Evolutionary conservation across 2,329 filamentous ascomycete genomes (phyloP).

Genomic region (Pseudocercospora crystallina): DNA sequence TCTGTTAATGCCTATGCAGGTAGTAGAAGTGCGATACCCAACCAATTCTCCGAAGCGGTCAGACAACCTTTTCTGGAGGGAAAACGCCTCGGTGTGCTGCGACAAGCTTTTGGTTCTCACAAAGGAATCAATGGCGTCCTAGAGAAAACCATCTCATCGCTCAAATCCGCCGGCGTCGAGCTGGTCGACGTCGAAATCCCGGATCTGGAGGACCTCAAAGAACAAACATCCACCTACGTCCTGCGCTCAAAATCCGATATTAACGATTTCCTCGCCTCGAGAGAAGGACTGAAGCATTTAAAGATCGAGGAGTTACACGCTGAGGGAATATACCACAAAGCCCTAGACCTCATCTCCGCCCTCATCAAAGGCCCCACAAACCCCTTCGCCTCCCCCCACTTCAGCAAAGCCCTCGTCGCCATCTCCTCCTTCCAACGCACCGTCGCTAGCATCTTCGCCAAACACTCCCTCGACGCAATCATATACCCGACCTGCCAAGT

Average conservation of each 20-base stretch:
- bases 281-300: slow-evolving; percentile 19
- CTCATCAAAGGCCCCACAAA: slow-evolving; percentile 27
- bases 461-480: slow-evolving; percentile 36
- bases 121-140: slow-evolving; percentile 22
- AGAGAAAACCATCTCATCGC: slow-evolving; percentile 13
- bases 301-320: slow-evolving; percentile 26
- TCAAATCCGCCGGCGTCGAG: slow-evolving; percentile 21
- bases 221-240: slow-evolving; percentile 21
- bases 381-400: slow-evolving; percentile 31
- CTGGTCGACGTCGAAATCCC: slow-evolving; percentile 28
- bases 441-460: slow-evolving; percentile 33
- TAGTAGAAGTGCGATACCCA: neutral
- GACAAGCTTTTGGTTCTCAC: slow-evolving; percentile 25
- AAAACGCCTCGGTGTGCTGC: slow-evolving; percentile 25
- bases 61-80: slow-evolving; percentile 18
- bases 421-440: slow-evolving; percentile 32
- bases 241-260: slow-evolving; percentile 29
- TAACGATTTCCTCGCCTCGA: slow-evolving; percentile 26
- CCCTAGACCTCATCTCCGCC: slow-evolving; percentile 26
- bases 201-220: slow-evolving; percentile 21
- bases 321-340: slow-evolving; percentile 19
- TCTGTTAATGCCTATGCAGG: slow-evolving; percentile 22
- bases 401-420: slow-evolving; percentile 27
- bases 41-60: slow-evolving; percentile 21
- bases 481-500: slow-evolving; percentile 37